Conservation (phyloP, 805 yeast species). For the Ogataea nakhonphanomensis region DNA sequence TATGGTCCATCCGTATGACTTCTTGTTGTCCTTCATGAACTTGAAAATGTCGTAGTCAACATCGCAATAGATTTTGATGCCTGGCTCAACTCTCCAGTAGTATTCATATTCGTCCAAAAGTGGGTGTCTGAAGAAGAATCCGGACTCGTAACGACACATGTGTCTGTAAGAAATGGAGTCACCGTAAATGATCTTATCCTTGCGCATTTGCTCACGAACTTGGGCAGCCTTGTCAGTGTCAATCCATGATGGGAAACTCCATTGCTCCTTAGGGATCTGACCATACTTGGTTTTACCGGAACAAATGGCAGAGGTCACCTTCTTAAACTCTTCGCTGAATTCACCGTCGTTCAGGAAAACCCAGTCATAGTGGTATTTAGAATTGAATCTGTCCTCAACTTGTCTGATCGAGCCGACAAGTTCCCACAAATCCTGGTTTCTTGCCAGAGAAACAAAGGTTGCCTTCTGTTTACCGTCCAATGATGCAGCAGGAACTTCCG, state of each 20-base stretch:
- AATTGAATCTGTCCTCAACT: slow-evolving; percentile 87
- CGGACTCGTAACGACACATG: slow-evolving; percentile 91
- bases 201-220: slow-evolving; percentile 51
- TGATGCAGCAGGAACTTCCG: slow-evolving; percentile 10
- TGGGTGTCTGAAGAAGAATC: slow-evolving; percentile 81
- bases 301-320: slow-evolving; percentile 59
- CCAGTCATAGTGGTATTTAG: slow-evolving; percentile 85
- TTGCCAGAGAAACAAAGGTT: slow-evolving; percentile 75
- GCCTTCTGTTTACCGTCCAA: slow-evolving; percentile 53
- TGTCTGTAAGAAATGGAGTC: slow-evolving; percentile 71
- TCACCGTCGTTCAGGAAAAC: slow-evolving; percentile 87
- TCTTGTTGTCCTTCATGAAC: slow-evolving; percentile 73
- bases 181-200: slow-evolving; percentile 56
- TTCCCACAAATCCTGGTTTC: slow-evolving; percentile 67
- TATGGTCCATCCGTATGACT: slow-evolving; percentile 75
- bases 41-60: slow-evolving; percentile 76
- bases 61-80: slow-evolving; percentile 76
- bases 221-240: slow-evolving; percentile 64
- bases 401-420: slow-evolving; percentile 64
- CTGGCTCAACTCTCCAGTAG: slow-evolving; percentile 96
- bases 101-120: slow-evolving; percentile 73
- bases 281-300: slow-evolving; percentile 82
- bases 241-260: slow-evolving; percentile 85
- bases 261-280: slow-evolving; percentile 73
- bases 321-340: slow-evolving; percentile 78